Evolutionary conservation across 2,329 filamentous ascomycete species (phyloP), one percentile per base, ranked within the genome.

Genomic region (Arthrobotrys musiformis): DNA sequence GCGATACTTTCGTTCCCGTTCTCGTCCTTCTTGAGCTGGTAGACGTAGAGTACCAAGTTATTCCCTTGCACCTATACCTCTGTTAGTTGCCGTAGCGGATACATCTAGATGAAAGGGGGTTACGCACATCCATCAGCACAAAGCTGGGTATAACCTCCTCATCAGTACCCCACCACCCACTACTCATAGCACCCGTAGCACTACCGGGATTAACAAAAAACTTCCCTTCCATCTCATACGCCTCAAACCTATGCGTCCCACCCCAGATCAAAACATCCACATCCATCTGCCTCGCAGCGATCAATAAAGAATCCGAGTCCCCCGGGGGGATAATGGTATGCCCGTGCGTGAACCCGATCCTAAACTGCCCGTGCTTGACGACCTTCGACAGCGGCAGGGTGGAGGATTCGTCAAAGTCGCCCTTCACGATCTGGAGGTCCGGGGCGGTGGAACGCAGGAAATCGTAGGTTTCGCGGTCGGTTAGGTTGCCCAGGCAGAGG

Each of bases 131-230:
- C 90, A 91, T 91, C 81, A 91, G 83, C 81, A 90, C 90, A 82
- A 91, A 91, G 81, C 89, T 91, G 7, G 90, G 90, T 24, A 85
- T 86, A 2, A 88, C 88, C 13, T 89, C 87, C 72, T 87, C 88
- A 33, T 85, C 87, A 48, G 87, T 86, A 1, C 85, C 82, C 85
- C 87, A 88, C 85, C 87, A 89, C 13, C 86, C 86, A 11, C 87
- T 88, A 74, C 86, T 89, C 83, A 90, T 87, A 1, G 90, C 90
- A 0, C 90, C 90, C 2, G 90, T 91, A 1, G 89, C 90, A 82
- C 88, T 90, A 28, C 90, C 90, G 0, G 90, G 90, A 80, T 91
- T 91, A 63, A 91, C 86, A 82, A 91, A 91, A 84, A 91, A 91
- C 81, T 90, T 89, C 42, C 90, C 90, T 82, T 91, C 90, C 85